A percentile compares a stretch with the other conserved stretches of the same genome.
Evolutionary conservation across 2,329 filamentous ascomycete species (phyloP).

Genomic region (Phaeosphaeriaceae sp.): DNA sequence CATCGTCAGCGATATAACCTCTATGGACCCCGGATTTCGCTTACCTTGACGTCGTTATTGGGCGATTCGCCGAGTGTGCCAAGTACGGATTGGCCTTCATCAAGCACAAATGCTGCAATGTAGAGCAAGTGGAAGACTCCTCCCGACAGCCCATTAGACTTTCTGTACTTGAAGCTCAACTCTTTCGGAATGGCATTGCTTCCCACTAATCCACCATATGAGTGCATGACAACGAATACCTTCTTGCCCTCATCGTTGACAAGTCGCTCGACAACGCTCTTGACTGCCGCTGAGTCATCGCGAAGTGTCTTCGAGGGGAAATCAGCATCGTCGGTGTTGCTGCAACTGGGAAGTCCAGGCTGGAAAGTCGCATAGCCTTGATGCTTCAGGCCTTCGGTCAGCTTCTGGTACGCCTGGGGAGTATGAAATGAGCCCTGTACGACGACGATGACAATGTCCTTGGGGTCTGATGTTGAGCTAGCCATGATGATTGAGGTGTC

Average conservation of each 20-base stretch:
- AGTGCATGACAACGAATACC: slow-evolving; percentile 35
- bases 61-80: slow-evolving; percentile 5
- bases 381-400: slow-evolving; percentile 17
- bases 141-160: neutral
- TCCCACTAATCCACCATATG: slow-evolving; percentile 31
- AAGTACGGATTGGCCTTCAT: neutral
- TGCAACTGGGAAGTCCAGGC: slow-evolving; percentile 20
- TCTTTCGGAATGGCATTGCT: slow-evolving; percentile 28
- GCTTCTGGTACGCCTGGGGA: slow-evolving; percentile 12
- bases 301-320: slow-evolving; percentile 13
- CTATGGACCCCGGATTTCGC: neutral
- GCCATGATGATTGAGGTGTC: too few relatives aligned
- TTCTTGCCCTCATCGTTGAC: slow-evolving; percentile 23
- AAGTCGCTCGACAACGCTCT: neutral
- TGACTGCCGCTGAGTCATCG: slow-evolving; percentile 16
- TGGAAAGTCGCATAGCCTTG: slow-evolving; percentile 24
- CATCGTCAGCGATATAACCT: too few relatives aligned
- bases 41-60: slow-evolving; percentile 2
- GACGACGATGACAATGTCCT: slow-evolving; percentile 16
- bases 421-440: slow-evolving; percentile 36
- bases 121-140: slow-evolving; percentile 7
- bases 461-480: too few relatives aligned
- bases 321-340: slow-evolving; percentile 18
- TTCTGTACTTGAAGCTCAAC: slow-evolving; percentile 8
- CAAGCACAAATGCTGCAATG: slow-evolving; percentile 8